Evolutionary conservation across 371 early-diverging fungal genomes (phyloP), one percentile per base, ranked within the genome.

Genomic region (Mucor plumbeus): DNA sequence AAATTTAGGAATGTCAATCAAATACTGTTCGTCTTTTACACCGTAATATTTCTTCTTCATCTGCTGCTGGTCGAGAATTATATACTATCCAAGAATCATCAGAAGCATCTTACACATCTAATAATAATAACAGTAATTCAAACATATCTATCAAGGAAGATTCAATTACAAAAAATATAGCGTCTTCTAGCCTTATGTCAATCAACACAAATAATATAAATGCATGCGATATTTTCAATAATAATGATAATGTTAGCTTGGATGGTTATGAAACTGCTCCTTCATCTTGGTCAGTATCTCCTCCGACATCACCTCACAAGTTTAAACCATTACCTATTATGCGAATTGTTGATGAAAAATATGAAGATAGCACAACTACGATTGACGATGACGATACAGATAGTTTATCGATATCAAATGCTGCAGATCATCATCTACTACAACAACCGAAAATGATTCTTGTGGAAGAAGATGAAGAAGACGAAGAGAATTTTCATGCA

Each of bases 51-150:
- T 35, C 9, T n/a, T 44, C 34, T 40, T 21, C 53, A 11, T 19
- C 53, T 53, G 31, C 31, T 53, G 53, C 26, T 26, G 31, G 33
- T 47, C 62, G 65, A 14, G 55, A 36, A 2, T 21, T 70, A 33
- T 65, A 70, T 53, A 65, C 63, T 5, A 70, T 70, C 15, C 53
- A 44, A 33, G 71, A 70, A 44, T 40, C 53, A 40, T 61, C 56
- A 19, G 71, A 70, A 33, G 21, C 34, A 15, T 57, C 21, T 5
- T 40, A 39, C 8, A 40, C 26, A 1, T 53, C 53, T 21, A 53
- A 21, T 53, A 26, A 21, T 0, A 53, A 9, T 14, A 6, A 53
- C 4, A 31, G 4, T 31, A 21, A 1, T 31, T 26, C 53, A 21
- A 26, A 4, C 10, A 26, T 31, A 31, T 53, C 53, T 11, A 53